These are phyloP conservation scores for Candida arabinofermentans DNA, from an alignment of 805 yeast species.

Conservation along the genomic window DNA sequence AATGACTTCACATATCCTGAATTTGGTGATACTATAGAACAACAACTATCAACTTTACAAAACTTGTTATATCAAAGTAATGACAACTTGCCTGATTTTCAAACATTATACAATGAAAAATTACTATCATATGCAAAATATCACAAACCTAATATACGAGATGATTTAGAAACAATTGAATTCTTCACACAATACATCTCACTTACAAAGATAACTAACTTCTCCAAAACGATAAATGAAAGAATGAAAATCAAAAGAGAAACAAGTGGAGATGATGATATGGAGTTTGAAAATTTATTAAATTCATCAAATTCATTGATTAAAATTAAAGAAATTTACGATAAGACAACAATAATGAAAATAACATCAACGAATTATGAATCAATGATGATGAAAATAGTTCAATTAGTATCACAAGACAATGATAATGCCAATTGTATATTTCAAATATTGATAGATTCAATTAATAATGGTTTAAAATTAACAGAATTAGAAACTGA, in stretches of 20 bases:
- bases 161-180: neutral
- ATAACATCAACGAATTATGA: too few relatives aligned
- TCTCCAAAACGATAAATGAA: neutral
- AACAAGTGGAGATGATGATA: neutral
- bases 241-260: neutral
- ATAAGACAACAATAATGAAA: too few relatives aligned
- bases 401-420: too few relatives aligned
- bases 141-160: neutral
- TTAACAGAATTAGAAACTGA: conserved; percentile 13
- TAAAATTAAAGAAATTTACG: too few relatives aligned
- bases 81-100: neutral
- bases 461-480: neutral
- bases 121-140: neutral
- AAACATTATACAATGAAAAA: neutral
- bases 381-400: too few relatives aligned
- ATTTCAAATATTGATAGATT: conserved; percentile 6
- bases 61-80: too few relatives aligned
- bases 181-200: neutral
- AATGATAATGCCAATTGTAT: conserved; percentile 10
- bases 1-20: too few relatives aligned
- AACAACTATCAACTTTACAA: too few relatives aligned
- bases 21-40: too few relatives aligned
- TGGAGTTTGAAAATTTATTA: neutral
- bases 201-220: neutral
- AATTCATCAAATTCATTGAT: neutral